Base-by-base conservation (phyloP, 1,284 basidiomycete genomes). In the Austroboletus niveus region DNA sequence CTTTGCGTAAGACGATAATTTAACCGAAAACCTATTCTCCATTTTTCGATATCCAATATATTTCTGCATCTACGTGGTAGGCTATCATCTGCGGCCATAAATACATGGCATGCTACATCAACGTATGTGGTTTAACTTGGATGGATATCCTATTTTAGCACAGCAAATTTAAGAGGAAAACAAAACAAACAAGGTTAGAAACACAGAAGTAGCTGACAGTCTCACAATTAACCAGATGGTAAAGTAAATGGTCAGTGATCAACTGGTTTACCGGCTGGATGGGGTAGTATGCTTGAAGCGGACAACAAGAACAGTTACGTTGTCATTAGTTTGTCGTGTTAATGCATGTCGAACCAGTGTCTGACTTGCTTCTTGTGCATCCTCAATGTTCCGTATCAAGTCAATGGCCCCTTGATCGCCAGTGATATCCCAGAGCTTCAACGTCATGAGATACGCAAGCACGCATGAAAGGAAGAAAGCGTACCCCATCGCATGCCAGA, bases 351-450 rank as follows among this genome's bases (percentile, higher is more conserved):
- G 83, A 49, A 99, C 76, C 17, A 99, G 78, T 50, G 76, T 77
- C 53, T 84, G 74, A 57, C 88, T 89, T 3, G 96, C 95, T 57
- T 82, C 79, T 68, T 96, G 93, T 5, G 96, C 85, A 65, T 98
- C 91, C 34, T 77, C 69, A 20, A 87, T 75, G 30, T 82, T 74
- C 43, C 84, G 84, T 49, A 98, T 82, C 45, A 97, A 80, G 52
- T 98, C 89, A 35, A 97, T 87, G 1, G 95, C 96, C 45, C 82
- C 82, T 71, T 99, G 94, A 70, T 99, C 97, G 49, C 86, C 86
- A 47, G 87, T 82, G 9, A 99, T 93, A 69, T 99, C 97, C 97
- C 97, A 99, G 0, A 99, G 80, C 95, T 98, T 63, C n/a, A 47
- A 50, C 36, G 42, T 38, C 47, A 52, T 58, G 42, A 59, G 49